Evolutionary conservation across 202 grass and related monocot genomes (phyloP), one percentile per base, ranked within the genome.

Genomic region (Setaria italica): DNA sequence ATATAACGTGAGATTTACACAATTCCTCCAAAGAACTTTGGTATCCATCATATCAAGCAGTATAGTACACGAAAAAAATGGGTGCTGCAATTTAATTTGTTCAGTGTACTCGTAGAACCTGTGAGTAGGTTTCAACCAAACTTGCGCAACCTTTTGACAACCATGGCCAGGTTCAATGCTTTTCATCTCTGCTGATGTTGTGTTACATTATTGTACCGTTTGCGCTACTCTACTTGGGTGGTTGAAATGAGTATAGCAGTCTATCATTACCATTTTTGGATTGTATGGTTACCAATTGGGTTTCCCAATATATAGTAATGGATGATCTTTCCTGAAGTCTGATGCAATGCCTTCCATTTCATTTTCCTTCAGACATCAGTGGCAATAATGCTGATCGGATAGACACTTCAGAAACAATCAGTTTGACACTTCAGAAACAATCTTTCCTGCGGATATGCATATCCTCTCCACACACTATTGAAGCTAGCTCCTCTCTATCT

Each of bases 151-250:
- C 51, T 19, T 74, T 48, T 60, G 30, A 60, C 59, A 83, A 7
- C 74, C 80, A 83, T 80, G 80, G 62, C 51, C 37, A 37, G 74
- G 68, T 83, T 53, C 73, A 74, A 55, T 48, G 73, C 49, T 82
- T 32, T 29, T 83, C 33, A 21, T 78, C 42, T 62, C 79, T 9
- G 12, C 60, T 80, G 35, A 15, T 30, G 11, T 16, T 84, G 80
- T 70, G 47, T 76, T 47, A 56, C 35, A 64, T 80, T 55, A 75
- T 6, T 80, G 69, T 62, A 49, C 75, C 11, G 30, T 74, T 54
- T 50, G 12, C 13, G 13, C 25, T 42, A 68, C 32, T 76, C 74
- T 30, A 83, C 16, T 25, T 32, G 11, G 42, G 15, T 78, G 33
- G 57, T 79, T 37, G 30, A 67, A 78, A 12, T 19, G 74, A 90